Base-by-base conservation (phyloP, 495 filamentous ascomycete genomes). In the Penicillium odoratum region DNA sequence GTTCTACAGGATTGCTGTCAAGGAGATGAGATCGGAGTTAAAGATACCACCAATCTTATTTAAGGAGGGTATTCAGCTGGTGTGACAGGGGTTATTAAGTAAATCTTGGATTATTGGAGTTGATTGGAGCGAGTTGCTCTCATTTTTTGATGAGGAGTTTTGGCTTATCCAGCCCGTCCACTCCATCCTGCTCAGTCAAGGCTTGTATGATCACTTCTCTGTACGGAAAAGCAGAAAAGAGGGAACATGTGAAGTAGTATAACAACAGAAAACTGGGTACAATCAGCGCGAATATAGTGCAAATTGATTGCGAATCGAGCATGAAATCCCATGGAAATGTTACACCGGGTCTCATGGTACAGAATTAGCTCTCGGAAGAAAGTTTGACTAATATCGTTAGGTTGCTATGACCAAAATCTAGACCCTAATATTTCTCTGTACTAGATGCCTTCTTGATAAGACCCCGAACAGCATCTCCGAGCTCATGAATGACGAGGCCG, bases 401-500 rank as follows among this genome's bases (percentile, higher is more conserved):
- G 38, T 40, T 40, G 38, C 38, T 40, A 53, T 53, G 36, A 53
- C 25, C 51, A 16, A 13, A 42, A 28, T 53, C 36, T 43, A 42
- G 10, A 43, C 9, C 18, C 45, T 42, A 53, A 10, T 40, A 26
- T n/a, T 53, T 36, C 21, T 53, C 51, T 25, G 21, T 10, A n/a
- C 33, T 18, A 1, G 28, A 42, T 3, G 50, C 49, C 50, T 53
- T 63, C 11, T 57, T 49, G 8, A 72, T 56, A 13, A 69, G 43
- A 8, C 65, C 63, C 16, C 65, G 59, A 21, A 70, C 59, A 3
- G 65, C 65, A 52, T 67, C 56, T 2, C 55, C 68, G 15, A 69
- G 49, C 31, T 72, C 67, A 5, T 48, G 53, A 13, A 70, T 72
- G 16, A 69, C 63, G 38, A 52, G 48, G 9, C 64, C 78, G 36